Evolutionary conservation across 2,329 filamentous ascomycete genomes (phyloP), one percentile per base, ranked within the genome.

Genomic region (Epichloe uncinata): DNA sequence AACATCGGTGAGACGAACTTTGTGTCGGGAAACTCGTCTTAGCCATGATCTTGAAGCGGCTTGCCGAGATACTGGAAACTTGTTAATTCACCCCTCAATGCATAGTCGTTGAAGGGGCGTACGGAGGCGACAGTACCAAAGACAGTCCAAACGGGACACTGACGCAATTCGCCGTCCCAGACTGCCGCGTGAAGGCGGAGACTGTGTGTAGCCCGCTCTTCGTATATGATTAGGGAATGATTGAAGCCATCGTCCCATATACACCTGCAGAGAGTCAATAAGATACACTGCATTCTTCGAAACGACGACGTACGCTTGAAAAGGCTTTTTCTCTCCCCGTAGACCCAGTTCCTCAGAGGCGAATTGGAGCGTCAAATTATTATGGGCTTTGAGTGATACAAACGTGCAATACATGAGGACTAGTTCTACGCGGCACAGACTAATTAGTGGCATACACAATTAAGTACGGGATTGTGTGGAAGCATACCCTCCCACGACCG

Each of bases 61-160:
- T 52, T 78, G 72, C 46, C 74, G 67, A 1, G 77, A 79, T 22
- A 81, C 77, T 80, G 47, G 3, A 13, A 36, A 34, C 9, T 8
- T 34, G 33, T 26, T 37, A 49, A 40, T 36, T 26, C 2, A 30
- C 8, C 30, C 26, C 30, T 9, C 9, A 4, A 30, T 30, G 8
- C 26, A 30, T 30, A 9, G 30, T 30, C 30, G 30, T 30, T 30
- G 9, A 30, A 30, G 30, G 30, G 30, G 30, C 30, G 0, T 8
- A 13, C 30, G 2, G 16, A 33, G 5, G 33, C 16, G 9, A 20
- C 54, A 72, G 26, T 65, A 81, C 78, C 65, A 56, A 83, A 83
- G 2, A 79, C 78, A 2, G 79, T 82, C 79, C 79, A 83, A 8
- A 83, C 70, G 1, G 79, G 79, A 56, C 76, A 79, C 47, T 67